Evolutionary conservation across 2,329 filamentous ascomycete genomes (phyloP), one percentile per base, ranked within the genome.

Genomic region (Xylariaceae sp.): DNA sequence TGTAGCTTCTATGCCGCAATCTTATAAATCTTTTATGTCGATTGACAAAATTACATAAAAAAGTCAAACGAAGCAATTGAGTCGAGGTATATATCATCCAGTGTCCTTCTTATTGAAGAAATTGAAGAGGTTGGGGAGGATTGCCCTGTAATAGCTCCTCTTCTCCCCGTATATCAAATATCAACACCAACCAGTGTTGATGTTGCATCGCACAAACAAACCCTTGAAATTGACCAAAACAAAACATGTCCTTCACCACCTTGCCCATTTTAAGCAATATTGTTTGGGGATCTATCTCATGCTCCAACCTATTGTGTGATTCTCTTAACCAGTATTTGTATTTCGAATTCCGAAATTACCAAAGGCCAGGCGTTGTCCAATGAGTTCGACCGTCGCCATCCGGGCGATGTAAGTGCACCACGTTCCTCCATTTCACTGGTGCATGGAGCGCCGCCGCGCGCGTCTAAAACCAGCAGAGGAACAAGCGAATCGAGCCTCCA

Each of bases 401-500:
- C 45, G 26, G 50, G 41, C 56, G 52, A 56, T 56, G 61, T 58
- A 53, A 56, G 46, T 40, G 51, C 58, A 67, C 65, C 66, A 68
- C 65, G 64, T 68, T 67, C 43, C 29, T 49, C 40, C 26, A 52
- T 64, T 49, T 63, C 56, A 66, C 63, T 68, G 67, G 66, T 58
- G 62, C 56, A 16, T 52, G n/a, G 59, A 50, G n/a, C 33, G 47
- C 56, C 62, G 54, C 58, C 56, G 62, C 60, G 59, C 60, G 59
- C 60, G 53, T 64, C 21, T 24, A 29, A 43, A n/a, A 26, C 34
- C 23, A 33, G 31, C 26, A 24, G 39, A 46, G 14, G 33, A 21
- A 53, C 31, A 17, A 45, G n/a, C 44, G 41, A 55, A 41, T 37
- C 47, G 29, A 44, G n/a, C n/a, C n/a, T n/a, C 28, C 28, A 31